Conservation (phyloP, 495 filamentous ascomycete genomes). For the Aeminium ludgeri region DNA sequence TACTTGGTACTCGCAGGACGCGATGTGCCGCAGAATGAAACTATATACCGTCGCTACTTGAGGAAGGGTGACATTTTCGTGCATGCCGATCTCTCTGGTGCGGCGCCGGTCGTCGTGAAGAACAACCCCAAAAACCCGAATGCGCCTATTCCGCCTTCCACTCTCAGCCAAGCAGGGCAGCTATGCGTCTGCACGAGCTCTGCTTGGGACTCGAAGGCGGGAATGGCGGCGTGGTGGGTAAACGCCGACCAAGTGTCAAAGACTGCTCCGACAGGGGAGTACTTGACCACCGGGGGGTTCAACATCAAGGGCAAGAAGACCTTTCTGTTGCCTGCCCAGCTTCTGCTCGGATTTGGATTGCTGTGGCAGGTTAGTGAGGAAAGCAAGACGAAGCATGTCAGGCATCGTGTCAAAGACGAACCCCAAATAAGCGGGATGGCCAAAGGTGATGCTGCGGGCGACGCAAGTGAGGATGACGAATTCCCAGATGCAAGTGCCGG, state of each 20-base stretch:
- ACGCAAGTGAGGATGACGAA: conserved; percentile 3
- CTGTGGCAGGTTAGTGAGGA: conserved; percentile 82
- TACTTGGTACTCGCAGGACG: conserved; percentile 78
- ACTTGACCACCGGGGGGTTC: conserved; percentile 59
- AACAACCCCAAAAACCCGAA: conserved; percentile 59
- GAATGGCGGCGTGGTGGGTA: conserved; percentile 93
- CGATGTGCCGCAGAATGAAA: conserved; percentile 81
- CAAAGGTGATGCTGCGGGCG: neutral
- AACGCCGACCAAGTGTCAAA: conserved; percentile 76
- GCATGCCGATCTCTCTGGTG: conserved; percentile 77
- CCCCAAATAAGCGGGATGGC: no score
- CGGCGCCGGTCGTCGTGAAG: conserved; percentile 67
- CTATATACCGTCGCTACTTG: conserved; percentile 69
- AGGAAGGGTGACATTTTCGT: conserved; percentile 82
- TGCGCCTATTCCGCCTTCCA: conserved; percentile 78
- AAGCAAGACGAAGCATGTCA: conserved; percentile 63
- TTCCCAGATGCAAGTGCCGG: conserved; percentile 6
- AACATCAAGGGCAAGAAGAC: conserved; percentile 73
- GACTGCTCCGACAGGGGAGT: conserved; percentile 59
- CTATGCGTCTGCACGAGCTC: conserved; percentile 65
- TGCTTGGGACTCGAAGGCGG: conserved; percentile 91
- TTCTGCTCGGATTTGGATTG: conserved; percentile 73
- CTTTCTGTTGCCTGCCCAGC: conserved; percentile 71
- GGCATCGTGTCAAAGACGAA: conserved; percentile 36
- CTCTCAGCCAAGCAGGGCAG: conserved; percentile 75